Conservation (phyloP, 2,329 filamentous ascomycete species). For the Metarhizium brunneum region DNA sequence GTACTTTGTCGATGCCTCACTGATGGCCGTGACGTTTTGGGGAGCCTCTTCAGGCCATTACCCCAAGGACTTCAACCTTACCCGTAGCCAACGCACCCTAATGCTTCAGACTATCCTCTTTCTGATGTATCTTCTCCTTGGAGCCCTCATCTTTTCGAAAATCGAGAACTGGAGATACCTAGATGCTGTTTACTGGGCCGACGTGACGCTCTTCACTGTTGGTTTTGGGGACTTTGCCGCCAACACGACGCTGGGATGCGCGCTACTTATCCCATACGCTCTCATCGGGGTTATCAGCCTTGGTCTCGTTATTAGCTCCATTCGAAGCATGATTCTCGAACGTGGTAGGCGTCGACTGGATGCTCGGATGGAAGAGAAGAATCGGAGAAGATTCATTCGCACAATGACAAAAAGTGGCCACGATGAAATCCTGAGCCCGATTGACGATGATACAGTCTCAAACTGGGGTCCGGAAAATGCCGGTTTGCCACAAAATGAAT, state of each 20-base stretch:
- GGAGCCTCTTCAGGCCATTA: slow-evolving; percentile 66
- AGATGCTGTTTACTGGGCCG: slow-evolving; percentile 71
- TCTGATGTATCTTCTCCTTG: slow-evolving; percentile 70
- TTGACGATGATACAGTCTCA: slow-evolving; percentile 18
- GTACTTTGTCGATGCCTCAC: slow-evolving; percentile 68
- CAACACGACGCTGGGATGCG: slow-evolving; percentile 47
- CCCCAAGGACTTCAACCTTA: slow-evolving; percentile 67
- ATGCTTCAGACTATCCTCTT: slow-evolving; percentile 87
- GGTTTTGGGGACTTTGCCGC: slow-evolving; percentile 50
- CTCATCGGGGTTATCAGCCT: slow-evolving; percentile 77
- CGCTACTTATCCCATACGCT: slow-evolving; percentile 73
- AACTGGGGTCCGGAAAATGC: slow-evolving; percentile 5
- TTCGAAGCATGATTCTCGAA: slow-evolving; percentile 56
- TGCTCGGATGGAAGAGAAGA: slow-evolving; percentile 51
- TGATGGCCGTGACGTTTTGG: slow-evolving; percentile 71
- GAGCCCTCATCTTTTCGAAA: slow-evolving; percentile 63
- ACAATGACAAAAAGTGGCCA: slow-evolving; percentile 35
- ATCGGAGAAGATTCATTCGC: slow-evolving; percentile 38
- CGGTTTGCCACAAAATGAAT: slow-evolving; percentile 28
- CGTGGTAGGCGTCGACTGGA: slow-evolving; percentile 44
- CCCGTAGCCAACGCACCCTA: slow-evolving; percentile 71
- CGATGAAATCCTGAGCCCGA: slow-evolving; percentile 40
- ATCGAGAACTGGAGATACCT: slow-evolving; percentile 69
- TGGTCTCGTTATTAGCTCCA: slow-evolving; percentile 73
- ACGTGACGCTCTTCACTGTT: slow-evolving; percentile 59